phyloP scores from a whole-genome alignment of 805 yeast genomes.

The Sungouiozyma intestinalis region DNA sequence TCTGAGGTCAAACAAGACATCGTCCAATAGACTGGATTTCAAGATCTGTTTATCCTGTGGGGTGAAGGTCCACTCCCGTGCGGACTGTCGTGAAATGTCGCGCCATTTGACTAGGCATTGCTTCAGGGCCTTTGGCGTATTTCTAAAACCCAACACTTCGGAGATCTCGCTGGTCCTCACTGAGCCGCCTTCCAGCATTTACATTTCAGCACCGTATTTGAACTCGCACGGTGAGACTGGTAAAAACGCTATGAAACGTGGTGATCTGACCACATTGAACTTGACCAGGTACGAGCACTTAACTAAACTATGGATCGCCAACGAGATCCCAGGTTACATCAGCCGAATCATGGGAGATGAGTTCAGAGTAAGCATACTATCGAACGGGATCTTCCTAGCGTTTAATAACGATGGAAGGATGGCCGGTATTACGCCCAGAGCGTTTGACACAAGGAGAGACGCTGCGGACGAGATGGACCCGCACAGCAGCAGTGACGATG shows the following conservation, averaged over 20 bases:
- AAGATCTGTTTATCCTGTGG: constrained; percentile 40
- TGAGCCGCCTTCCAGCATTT: constrained; percentile 24
- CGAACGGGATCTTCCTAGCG: constrained; percentile 19
- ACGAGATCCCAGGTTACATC: constrained; percentile 43
- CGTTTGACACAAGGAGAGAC: constrained; percentile 11
- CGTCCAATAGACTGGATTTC: constrained; percentile 32
- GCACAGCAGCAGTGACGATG: constrained; percentile 9
- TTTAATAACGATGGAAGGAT: constrained; percentile 20
- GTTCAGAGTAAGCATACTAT: constrained; percentile 22
- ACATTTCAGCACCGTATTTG: constrained; percentile 56
- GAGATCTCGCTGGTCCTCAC: constrained; percentile 26
- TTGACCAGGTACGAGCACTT: constrained; percentile 44
- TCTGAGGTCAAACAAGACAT: constrained; percentile 14
- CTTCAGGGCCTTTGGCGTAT: constrained; percentile 28
- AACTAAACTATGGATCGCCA: constrained; percentile 51
- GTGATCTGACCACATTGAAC: constrained; percentile 45
- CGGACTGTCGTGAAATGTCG: constrained; percentile 24
- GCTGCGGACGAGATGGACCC: constrained; percentile 15
- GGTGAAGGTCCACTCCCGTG: constrained; percentile 27
- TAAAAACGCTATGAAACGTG: constrained; percentile 41
- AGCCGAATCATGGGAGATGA: constrained; percentile 31
- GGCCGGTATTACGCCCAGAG: constrained; percentile 12
- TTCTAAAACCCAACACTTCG: constrained; percentile 30
- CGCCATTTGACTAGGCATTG: constrained; percentile 24
- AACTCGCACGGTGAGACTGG: constrained; percentile 71